Evolutionary conservation across 805 yeast genomes (phyloP).

Genomic region (Saturnispora sanitii): DNA sequence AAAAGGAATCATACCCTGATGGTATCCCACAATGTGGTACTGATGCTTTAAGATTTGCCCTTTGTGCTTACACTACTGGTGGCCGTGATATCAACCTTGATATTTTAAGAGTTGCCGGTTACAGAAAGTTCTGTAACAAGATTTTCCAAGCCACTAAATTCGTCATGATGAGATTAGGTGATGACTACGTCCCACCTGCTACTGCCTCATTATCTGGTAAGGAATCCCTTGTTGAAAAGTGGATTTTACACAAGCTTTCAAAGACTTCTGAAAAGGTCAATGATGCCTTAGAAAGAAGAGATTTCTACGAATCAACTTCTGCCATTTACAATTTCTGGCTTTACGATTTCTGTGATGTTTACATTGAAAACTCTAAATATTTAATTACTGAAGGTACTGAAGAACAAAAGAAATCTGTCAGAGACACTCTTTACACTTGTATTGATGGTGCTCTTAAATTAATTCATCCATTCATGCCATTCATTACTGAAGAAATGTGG

Average conservation of each 20-base stretch:
- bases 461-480: conserved; percentile 99
- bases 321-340: conserved; percentile 92
- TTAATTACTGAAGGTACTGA: conserved; percentile 86
- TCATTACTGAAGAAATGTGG: conserved; percentile 96
- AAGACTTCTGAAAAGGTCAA: conserved; percentile 56
- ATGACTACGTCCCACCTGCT: conserved; percentile 75
- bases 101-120: conserved; percentile 94
- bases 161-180: conserved; percentile 86
- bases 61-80: conserved; percentile 97
- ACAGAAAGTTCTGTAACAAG: conserved; percentile 98
- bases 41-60: conserved; percentile 94
- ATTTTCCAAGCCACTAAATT: conserved; percentile 98
- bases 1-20: conserved; percentile 79
- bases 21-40: conserved; percentile 99
- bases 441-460: conserved; percentile 82
- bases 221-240: conserved; percentile 87
- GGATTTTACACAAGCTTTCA: conserved; percentile 87
- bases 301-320: conserved; percentile 80
- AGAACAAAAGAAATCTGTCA: conserved; percentile 79
- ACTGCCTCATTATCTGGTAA: conserved; percentile 52
- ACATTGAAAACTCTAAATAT: conserved; percentile 93
- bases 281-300: conserved; percentile 68
- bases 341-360: conserved; percentile 90
- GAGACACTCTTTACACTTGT: conserved; percentile 87
- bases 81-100: conserved; percentile 97